Percentiles rank a stretch among this genome's conserved stretches.
Conservation (phyloP, 1,284 basidiomycete genomes). For the Ceratobasidium sp. region DNA sequence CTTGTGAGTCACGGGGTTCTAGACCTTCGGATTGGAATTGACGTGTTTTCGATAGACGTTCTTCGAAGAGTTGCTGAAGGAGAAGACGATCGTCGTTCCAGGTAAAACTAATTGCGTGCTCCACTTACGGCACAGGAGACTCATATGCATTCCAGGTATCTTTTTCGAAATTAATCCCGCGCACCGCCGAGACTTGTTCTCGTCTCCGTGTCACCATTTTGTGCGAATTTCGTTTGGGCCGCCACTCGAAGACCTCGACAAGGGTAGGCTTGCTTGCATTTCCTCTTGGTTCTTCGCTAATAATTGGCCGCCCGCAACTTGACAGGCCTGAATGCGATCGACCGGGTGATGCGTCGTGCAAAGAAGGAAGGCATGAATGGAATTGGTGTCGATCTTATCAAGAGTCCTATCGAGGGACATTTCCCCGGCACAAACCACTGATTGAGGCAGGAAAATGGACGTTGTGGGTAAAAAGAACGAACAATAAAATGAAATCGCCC, state of each 20-base stretch:
- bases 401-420: constrained; percentile 24
- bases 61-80: constrained; percentile 93
- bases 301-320: not conserved
- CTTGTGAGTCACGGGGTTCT: constrained; percentile 59
- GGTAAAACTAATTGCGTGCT: constrained; percentile 54
- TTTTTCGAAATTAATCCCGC: constrained; percentile 91
- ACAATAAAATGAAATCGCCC: not conserved
- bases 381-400: constrained; percentile 41
- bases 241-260: constrained; percentile 80
- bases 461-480: not conserved
- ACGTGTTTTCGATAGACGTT: constrained; percentile 64
- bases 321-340: constrained; percentile 83
- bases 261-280: constrained; percentile 57
- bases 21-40: not conserved
- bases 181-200: constrained; percentile 81
- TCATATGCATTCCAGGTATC: constrained; percentile 56
- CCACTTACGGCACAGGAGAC: constrained; percentile 48
- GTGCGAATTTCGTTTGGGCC: constrained; percentile 90
- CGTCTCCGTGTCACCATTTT: constrained; percentile 90
- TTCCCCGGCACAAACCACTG: constrained; percentile 23
- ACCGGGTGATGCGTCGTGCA: constrained; percentile 74
- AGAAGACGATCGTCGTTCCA: constrained; percentile 88
- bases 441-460: not conserved
- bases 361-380: constrained; percentile 63
- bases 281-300: not conserved